Conservation (phyloP, 2,329 filamentous ascomycete species). For the Aquanectria penicillioides region DNA sequence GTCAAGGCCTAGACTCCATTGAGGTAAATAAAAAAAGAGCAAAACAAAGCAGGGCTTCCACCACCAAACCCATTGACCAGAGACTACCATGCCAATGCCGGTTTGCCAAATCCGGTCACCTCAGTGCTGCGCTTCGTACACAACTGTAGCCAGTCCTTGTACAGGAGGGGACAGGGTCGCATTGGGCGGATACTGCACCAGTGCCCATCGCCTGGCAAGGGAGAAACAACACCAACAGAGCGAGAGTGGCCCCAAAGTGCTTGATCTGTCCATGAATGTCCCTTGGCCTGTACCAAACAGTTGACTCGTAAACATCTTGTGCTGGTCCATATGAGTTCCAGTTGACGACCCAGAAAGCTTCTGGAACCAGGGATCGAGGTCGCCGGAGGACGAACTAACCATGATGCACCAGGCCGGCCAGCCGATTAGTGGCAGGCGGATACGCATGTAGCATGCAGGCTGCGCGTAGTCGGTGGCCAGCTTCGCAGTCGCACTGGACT, state of each 20-base stretch:
- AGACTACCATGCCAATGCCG: not conserved
- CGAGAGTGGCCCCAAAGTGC: not conserved
- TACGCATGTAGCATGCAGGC: slow-evolving; percentile 1
- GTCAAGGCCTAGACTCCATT: slow-evolving; percentile 9
- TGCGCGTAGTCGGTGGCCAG: too few relatives aligned
- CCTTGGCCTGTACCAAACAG: not conserved
- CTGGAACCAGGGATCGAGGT: slow-evolving; percentile 4
- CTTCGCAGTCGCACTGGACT: too few relatives aligned
- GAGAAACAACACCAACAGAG: not conserved
- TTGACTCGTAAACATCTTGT: not conserved
- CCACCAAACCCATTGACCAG: slow-evolving; percentile 3
- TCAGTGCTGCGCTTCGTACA: too few relatives aligned
- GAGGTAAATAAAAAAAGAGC: slow-evolving; percentile 5
- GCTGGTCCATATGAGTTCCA: not conserved
- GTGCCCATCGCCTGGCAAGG: not conserved
- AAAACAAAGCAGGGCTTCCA: slow-evolving; percentile 1
- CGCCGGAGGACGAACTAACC: not conserved
- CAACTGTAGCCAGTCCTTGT: not conserved
- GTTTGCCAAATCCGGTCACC: not conserved
- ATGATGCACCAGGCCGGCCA: slow-evolving; percentile 2
- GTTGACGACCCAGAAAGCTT: slow-evolving; percentile 4
- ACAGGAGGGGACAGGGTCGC: not conserved
- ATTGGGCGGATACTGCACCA: slow-evolving; percentile 13
- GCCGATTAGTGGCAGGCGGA: slow-evolving; percentile 1
- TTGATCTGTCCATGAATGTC: slow-evolving; percentile 2